Percentiles rank a stretch among this genome's conserved stretches.
phyloP scores from a whole-genome alignment of 768 basidiomycete species.

The Rhodotorula toruloides region DNA sequence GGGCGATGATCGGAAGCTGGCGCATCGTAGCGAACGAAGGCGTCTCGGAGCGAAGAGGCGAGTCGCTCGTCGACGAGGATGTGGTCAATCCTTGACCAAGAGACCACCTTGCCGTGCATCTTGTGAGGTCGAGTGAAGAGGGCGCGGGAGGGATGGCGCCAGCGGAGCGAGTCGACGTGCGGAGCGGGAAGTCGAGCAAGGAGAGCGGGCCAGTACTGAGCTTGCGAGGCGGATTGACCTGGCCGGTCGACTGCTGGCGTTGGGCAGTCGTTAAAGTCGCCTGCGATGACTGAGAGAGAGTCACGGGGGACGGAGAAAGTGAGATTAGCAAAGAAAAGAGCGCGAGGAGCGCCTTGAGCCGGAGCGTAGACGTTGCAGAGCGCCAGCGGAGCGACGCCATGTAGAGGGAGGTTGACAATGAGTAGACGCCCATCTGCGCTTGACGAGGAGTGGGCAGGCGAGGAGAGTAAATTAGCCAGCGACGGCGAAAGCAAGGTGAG shows the following conservation, averaged over 20 bases:
- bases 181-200: not conserved
- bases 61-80: not conserved
- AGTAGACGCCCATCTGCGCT: too few species aligned
- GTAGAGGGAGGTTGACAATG: too few species aligned
- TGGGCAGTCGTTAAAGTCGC: constrained; percentile 1
- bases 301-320: too few species aligned
- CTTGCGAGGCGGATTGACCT: not conserved
- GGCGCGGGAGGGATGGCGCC: not conserved
- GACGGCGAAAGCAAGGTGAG: too few species aligned
- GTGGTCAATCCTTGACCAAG: constrained; percentile 1
- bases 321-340: too few species aligned
- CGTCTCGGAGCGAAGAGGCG: not conserved
- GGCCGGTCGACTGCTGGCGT: not conserved
- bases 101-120: not conserved
- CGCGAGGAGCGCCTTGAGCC: too few species aligned
- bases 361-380: too few species aligned
- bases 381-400: too few species aligned
- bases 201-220: not conserved
- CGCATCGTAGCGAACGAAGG: not conserved
- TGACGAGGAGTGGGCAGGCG: too few species aligned
- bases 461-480: too few species aligned
- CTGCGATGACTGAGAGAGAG: not conserved
- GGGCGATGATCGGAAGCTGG: not conserved
- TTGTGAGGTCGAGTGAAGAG: constrained; percentile 5
- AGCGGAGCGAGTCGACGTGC: too few species aligned